Evolutionary conservation across 352 stramenopile species (phyloP), one percentile per base, ranked within the genome.

Genomic region (Phytophthora multivora): DNA sequence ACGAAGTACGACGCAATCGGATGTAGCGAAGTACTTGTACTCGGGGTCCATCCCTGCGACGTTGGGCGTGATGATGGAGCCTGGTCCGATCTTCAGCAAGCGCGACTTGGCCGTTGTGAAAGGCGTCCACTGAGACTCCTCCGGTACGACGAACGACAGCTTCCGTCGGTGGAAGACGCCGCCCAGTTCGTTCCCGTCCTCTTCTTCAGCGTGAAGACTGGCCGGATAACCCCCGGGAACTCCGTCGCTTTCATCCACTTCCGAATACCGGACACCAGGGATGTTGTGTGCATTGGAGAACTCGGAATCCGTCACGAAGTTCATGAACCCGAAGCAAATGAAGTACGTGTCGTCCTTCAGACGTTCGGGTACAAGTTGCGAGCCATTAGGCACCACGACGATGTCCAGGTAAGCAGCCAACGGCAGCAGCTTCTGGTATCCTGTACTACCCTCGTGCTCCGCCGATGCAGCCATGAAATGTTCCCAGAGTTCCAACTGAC

Each of bases 321-420:
- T 86, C 63, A 92, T 79, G 54, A 80, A 80, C 18, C 83, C 83
- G 38, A 83, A 85, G 55, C 83, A 92, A 28, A 92, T 83, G 31
- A 92, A 92, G 50, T 88, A 92, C 49, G 79, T 92, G 49, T 89
- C 77, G 11, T 72, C 71, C 3, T 77, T 63, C 7, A 86, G 43
- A 26, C 69, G 69, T 15, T 71, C 57, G 10, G 65, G 60, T 12
- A 73, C 66, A 13, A 92, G 59, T 11, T 73, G 58, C 1, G 48
- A 59, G 15, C 69, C 75, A 19, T 80, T 82, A 6, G 71, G 48
- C 11, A 92, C 57, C 21, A 83, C 63, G 8, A 86, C 72, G 31
- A 86, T 77, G 23, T 89, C 80, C 30, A 92, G 46, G 30, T 89
- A 89, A 7, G 73, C 80, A 2, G 80, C 67, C 15, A 92, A 45